phyloP scores from a whole-genome alignment of 2,329 filamentous ascomycete species.

The Cladophialophora bantiana region DNA sequence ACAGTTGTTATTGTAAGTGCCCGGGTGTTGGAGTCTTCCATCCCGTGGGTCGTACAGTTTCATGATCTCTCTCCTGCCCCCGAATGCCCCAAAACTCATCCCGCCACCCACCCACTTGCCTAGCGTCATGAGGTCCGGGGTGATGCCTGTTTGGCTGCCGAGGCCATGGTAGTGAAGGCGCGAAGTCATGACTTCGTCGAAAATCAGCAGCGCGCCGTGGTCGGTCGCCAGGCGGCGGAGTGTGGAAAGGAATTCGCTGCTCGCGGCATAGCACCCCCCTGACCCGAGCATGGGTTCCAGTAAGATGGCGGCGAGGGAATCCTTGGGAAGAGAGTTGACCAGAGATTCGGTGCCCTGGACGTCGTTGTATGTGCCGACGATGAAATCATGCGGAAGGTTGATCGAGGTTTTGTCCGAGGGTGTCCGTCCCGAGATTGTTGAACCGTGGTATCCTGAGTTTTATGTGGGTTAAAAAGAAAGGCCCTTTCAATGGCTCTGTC shows the following conservation, averaged over 20 bases:
- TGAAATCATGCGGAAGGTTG: slow-evolving; percentile 63
- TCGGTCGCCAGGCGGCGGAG: slow-evolving; percentile 59
- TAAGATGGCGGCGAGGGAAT: slow-evolving; percentile 67
- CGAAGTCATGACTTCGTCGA: slow-evolving; percentile 76
- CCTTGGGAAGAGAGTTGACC: slow-evolving; percentile 47
- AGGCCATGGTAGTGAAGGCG: slow-evolving; percentile 63
- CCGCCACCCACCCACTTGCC: slow-evolving; percentile 74
- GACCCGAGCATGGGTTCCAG: slow-evolving; percentile 72
- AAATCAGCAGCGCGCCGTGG: slow-evolving; percentile 65
- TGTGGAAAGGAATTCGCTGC: slow-evolving; percentile 58
- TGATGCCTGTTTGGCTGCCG: slow-evolving; percentile 48
- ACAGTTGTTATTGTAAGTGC: slow-evolving; percentile 73
- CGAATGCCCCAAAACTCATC: slow-evolving; percentile 71
- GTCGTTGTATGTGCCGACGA: slow-evolving; percentile 70
- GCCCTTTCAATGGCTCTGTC: neutral
- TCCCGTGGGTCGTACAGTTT: slow-evolving; percentile 59
- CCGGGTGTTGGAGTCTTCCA: slow-evolving; percentile 60
- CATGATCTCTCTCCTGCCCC: slow-evolving; percentile 67
- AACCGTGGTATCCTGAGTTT: slow-evolving; percentile 73
- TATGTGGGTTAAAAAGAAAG: slow-evolving; percentile 47
- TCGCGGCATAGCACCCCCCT: slow-evolving; percentile 64
- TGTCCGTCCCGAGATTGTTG: slow-evolving; percentile 54
- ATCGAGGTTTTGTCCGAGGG: slow-evolving; percentile 47
- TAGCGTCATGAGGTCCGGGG: slow-evolving; percentile 68
- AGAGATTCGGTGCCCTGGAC: slow-evolving; percentile 53